Evolutionary conservation across 2,329 filamentous ascomycete species (phyloP), one percentile per base, ranked within the genome.

Genomic region (Salinomyces thailandicus): DNA sequence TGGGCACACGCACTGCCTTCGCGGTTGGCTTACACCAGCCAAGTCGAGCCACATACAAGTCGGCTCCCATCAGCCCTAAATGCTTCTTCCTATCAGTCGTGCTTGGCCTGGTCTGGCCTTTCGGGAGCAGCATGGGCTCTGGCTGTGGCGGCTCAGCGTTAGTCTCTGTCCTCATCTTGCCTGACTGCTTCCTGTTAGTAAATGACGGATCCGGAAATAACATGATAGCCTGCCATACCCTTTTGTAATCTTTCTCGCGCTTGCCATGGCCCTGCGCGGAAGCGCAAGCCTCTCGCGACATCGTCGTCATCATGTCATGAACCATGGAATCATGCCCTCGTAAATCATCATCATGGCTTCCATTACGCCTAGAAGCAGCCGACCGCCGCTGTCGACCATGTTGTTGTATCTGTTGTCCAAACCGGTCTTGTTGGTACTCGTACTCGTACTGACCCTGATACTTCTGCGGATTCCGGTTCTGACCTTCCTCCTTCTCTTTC

Each of bases 41-140:
- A 1, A 71, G 55, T 24, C 67, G 57, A 18, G 62, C 61, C 12
- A 73, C 68, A 40, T 72, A 73, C 1, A 73, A 47, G 46, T 72
- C 69, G 3, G 68, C 67, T 6, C 68, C 67, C 18, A 64, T 57
- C 1, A 72, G 60, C 24, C 63, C 61, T 5, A 61, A 58, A 42
- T 67, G 54, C 48, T 67, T 69, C 47, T 58, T 68, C 7, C 66
- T 61, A 4, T 64, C 62, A 15, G 46, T 47, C 11, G 61, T 36
- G 35, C 37, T 49, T 35, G 37, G 38, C 15, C 39, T 46, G 12
- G 43, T 50, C 14, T 40, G 54, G 24, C 53, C 51, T 30, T 52
- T 50, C 8, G 54, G 52, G 9, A 57, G 33, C n/a, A 60, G 44
- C 19, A 52, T 33, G 3, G 46, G 41, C 35, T 54, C 45, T 38